phyloP scores from a whole-genome alignment of 2,329 filamentous ascomycete species.

The Helotiales sp. region DNA sequence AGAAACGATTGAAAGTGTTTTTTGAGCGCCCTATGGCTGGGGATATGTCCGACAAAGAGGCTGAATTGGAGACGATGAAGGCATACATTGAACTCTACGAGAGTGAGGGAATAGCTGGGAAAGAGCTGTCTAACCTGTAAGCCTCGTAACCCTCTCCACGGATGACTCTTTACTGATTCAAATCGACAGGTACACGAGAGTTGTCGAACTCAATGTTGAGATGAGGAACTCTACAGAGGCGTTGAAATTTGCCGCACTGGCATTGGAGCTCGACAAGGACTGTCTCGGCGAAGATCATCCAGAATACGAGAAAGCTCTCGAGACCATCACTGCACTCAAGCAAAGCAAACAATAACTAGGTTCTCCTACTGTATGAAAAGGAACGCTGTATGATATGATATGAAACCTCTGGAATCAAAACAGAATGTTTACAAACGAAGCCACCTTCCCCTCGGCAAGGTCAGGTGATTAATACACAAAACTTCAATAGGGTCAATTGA shows the following conservation, averaged over 20 bases:
- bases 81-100: conserved; percentile 27
- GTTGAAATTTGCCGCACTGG: conserved; percentile 22
- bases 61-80: conserved; percentile 17
- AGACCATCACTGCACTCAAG: conserved; percentile 7
- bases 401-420: neutral
- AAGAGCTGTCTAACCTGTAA: conserved; percentile 30
- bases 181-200: conserved; percentile 27
- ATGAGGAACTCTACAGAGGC: conserved; percentile 24
- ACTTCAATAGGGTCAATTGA: neutral
- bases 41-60: conserved; percentile 11
- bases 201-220: conserved; percentile 21
- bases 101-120: conserved; percentile 28
- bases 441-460: neutral
- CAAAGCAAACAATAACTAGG: neutral
- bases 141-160: conserved; percentile 3
- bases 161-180: neutral
- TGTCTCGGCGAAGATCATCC: conserved; percentile 32
- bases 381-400: neutral
- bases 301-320: conserved; percentile 22
- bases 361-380: neutral
- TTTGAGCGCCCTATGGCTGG: neutral
- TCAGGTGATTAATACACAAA: neutral
- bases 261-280: conserved; percentile 27
- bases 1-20: conserved; percentile 13
- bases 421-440: neutral